A percentile compares a stretch with the other conserved stretches of the same genome.
Evolutionary conservation across 208 protist species (phyloP).

Genomic region (Leishmania braziliensis): DNA sequence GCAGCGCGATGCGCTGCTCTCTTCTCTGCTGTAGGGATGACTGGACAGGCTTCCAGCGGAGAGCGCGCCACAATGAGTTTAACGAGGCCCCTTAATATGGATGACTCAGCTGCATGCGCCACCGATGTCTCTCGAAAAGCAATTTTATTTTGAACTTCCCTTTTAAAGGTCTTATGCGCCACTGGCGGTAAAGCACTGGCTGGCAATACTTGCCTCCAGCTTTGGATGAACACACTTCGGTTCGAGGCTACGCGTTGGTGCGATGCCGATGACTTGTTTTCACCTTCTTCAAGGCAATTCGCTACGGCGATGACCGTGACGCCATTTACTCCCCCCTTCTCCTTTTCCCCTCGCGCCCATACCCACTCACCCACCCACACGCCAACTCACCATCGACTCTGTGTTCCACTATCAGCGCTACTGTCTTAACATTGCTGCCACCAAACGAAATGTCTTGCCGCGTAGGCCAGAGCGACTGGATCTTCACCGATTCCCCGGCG

Average conservation of each 20-base stretch:
- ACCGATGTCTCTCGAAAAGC: neutral
- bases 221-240: neutral
- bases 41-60: neutral
- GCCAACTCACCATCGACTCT: neutral
- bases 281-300: neutral
- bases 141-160: neutral
- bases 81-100: neutral
- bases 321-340: neutral
- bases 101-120: neutral
- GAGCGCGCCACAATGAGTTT: no score
- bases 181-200: neutral
- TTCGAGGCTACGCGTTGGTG: neutral
- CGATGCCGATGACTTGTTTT: neutral
- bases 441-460: constrained; percentile 38
- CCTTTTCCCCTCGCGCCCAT: neutral
- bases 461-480: constrained; percentile 45
- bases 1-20: constrained; percentile 21
- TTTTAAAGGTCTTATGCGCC: neutral
- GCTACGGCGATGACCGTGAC: no score
- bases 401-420: neutral
- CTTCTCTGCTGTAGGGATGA: neutral
- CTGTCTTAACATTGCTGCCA: neutral
- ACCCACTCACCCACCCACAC: neutral
- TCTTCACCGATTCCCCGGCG: constrained; percentile 79
- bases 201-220: neutral